A percentile compares a stretch with the other conserved stretches of the same genome.
Evolutionary conservation across 306 rosid genomes (phyloP).

Genomic region (Lathyrus sativus): DNA sequence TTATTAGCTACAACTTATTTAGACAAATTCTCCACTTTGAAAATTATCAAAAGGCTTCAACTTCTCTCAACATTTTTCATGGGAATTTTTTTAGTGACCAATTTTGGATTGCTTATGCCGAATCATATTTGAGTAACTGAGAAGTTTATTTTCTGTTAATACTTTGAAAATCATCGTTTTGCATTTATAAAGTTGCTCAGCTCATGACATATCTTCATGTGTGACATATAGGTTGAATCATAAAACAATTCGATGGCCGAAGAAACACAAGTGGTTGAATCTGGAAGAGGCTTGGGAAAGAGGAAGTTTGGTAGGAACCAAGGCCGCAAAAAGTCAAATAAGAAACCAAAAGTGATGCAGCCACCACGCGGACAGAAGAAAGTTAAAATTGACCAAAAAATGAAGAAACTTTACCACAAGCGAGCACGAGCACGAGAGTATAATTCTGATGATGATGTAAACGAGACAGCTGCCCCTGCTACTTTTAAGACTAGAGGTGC

Average conservation of each 20-base stretch:
- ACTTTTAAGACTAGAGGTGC: constrained; percentile 1
- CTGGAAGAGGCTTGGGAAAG: constrained; percentile 48
- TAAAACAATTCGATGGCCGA: constrained; percentile 57
- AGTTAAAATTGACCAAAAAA: constrained; percentile 57
- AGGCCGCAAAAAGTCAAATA: constrained; percentile 50
- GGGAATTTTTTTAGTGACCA: too few species aligned
- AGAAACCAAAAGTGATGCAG: constrained; percentile 49
- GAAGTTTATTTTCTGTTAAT: too few species aligned
- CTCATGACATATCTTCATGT: constrained; percentile 13
- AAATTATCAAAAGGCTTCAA: too few species aligned
- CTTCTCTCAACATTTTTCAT: too few species aligned
- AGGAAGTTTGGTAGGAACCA: constrained; percentile 54
- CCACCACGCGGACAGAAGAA: constrained; percentile 51
- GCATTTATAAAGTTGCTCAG: neutral
- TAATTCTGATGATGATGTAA: constrained; percentile 70
- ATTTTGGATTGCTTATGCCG: too few species aligned
- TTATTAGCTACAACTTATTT: too few species aligned
- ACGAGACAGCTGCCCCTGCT: constrained; percentile 35
- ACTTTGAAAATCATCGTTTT: too few species aligned
- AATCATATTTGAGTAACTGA: too few species aligned
- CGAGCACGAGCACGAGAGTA: constrained; percentile 82
- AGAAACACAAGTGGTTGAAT: constrained; percentile 43
- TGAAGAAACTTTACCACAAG: constrained; percentile 82
- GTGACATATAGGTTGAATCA: constrained; percentile 28
- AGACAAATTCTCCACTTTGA: too few species aligned